Conservation (phyloP, 78 protist species). For the Dictyostelium discoideum region dicty_2.7 NC_007088.5:2751501-2752000, state of each 20-base stretch:
- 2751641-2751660: not conserved
- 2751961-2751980: slow-evolving; percentile 51
- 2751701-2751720: not conserved
- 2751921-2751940: slow-evolving; percentile 11
- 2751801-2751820: not conserved
- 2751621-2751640: not conserved
- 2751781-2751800: not conserved
- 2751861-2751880: slow-evolving; percentile 55
- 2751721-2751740: not conserved
- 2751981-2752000: not conserved
- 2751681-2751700: not conserved
- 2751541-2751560: not conserved
- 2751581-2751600: not conserved
- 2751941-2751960: slow-evolving; percentile 77
- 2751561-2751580: not conserved
- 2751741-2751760: not conserved
- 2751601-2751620: not conserved
- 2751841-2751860: slow-evolving; percentile 50
- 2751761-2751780: too few species aligned
- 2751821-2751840: slow-evolving; percentile 23
- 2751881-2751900: not conserved
- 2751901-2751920: not conserved
- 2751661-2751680: not conserved
- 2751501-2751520: too few species aligned
- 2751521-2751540: not conserved